Evolutionary conservation across 2,329 filamentous ascomycete genomes (phyloP).

Genomic region (Myriangium duriaei): DNA sequence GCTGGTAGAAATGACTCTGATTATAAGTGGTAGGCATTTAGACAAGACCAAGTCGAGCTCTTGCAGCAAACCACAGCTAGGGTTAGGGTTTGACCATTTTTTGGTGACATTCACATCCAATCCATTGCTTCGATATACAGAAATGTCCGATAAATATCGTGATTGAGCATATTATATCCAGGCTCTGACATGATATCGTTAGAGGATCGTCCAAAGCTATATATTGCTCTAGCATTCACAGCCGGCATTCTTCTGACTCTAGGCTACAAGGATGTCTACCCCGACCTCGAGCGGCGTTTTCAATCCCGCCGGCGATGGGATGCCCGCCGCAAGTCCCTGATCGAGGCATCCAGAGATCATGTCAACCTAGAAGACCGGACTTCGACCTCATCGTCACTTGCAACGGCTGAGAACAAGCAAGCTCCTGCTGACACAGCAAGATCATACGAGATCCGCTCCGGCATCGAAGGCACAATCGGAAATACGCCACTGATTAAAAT

Average conservation of each 20-base stretch:
- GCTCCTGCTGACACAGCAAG: constrained; percentile 9
- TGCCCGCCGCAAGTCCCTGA: constrained; percentile 15
- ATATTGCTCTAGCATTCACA: constrained; percentile 40
- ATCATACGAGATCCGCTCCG: constrained; percentile 46
- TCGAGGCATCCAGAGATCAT: constrained; percentile 18
- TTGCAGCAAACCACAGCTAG: too few relatives aligned
- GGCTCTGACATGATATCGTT: not conserved
- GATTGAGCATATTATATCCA: too few relatives aligned
- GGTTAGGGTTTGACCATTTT: not conserved
- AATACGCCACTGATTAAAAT: constrained; percentile 84
- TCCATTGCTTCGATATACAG: not conserved
- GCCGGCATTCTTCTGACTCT: constrained; percentile 64
- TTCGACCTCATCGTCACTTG: constrained; percentile 15
- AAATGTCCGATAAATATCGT: too few relatives aligned
- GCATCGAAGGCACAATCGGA: constrained; percentile 85
- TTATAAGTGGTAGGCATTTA: too few relatives aligned
- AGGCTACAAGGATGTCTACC: constrained; percentile 68
- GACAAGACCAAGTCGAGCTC: too few relatives aligned
- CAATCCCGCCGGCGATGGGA: constrained; percentile 28
- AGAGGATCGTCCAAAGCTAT: constrained; percentile 7
- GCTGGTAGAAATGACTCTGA: too few relatives aligned
- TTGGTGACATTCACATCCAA: not conserved
- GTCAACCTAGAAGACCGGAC: constrained; percentile 26
- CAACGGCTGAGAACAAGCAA: not conserved
- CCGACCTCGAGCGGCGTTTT: constrained; percentile 56